Base-by-base conservation (phyloP, 345 rosid genomes). In the Citropsis articulata region DNA sequence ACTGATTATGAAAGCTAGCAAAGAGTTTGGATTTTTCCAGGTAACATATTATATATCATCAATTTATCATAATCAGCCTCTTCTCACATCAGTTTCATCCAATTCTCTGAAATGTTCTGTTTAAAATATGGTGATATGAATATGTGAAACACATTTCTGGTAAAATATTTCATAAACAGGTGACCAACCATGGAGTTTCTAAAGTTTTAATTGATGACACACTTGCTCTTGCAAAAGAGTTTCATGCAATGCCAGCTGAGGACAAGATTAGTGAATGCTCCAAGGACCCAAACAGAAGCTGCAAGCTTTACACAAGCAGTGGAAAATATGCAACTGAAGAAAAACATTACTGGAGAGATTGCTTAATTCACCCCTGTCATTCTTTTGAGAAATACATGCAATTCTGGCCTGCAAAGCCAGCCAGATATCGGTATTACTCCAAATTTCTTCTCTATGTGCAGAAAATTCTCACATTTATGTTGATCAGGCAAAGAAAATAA, bases 1-100 rank as follows among this genome's bases (percentile, higher is more conserved):
- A n/a, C 69, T 75, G 35, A 83, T 84, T 33, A 12, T 86, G 63
- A 64, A 80, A 80, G 87, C 89, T 33, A 25, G 81, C 56, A 56
- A 86, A 69, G 89, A 82, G 69, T 82, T 73, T 19, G 85, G 87
- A 50, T 77, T 84, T 61, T 86, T 86, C 35, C 87, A 80, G 85
- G 89, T 86, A 53, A 18, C 22, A 18, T 53, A 53, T 27, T 24
- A 5, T 19, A 31, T 36, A 62, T 50, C 3, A 28, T 45, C 18
- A 45, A 45, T 45, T 27, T 13, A 21, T 53, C 16, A 4, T 4
- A 18, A 53, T 75, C 64, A 55, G 4, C 1, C 22, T 60, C 4
- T 7, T 25, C 4, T 70, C 36, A 1, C 28, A 25, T 24, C 24
- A 21, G 13, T 19, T 30, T 35, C 42, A 45, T 53, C 21, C 14